These are phyloP conservation scores for Salix purpurea DNA, from an alignment of 345 rosid species.

Conservation along the genomic window DNA sequence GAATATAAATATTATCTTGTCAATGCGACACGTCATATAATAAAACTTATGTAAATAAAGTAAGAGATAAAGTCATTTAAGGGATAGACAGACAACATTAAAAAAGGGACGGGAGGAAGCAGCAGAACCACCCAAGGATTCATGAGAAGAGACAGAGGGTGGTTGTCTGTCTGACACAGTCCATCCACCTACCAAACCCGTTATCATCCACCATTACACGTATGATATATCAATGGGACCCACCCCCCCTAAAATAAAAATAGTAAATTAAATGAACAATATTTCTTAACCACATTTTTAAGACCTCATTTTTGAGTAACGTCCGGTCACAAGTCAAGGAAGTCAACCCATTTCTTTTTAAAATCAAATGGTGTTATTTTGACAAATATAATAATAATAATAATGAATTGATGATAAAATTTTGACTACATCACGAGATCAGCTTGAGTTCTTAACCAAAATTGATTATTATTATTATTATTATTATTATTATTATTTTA, in stretches of 20 bases:
- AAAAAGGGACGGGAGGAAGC: not conserved
- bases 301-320: no score
- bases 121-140: not conserved
- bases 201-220: not conserved
- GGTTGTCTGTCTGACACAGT: constrained; percentile 4
- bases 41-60: not conserved
- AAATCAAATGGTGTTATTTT: no score
- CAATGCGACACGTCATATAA: not conserved
- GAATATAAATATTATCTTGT: no score
- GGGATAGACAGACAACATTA: not conserved
- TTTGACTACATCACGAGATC: no score
- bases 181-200: constrained; percentile 12
- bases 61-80: not conserved
- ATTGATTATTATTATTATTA: no score
- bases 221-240: not conserved
- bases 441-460: no score
- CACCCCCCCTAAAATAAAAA: not conserved
- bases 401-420: no score
- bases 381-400: no score
- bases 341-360: no score
- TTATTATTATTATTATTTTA: no score
- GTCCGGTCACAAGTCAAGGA: no score
- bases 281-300: not conserved
- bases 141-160: constrained; percentile 12
- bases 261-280: no score